Percentiles rank a stretch among this genome's conserved stretches.
These are phyloP conservation scores for Cercospora sojina DNA, from an alignment of 2,329 filamentous ascomycete genomes.

Conservation along the genomic window DNA sequence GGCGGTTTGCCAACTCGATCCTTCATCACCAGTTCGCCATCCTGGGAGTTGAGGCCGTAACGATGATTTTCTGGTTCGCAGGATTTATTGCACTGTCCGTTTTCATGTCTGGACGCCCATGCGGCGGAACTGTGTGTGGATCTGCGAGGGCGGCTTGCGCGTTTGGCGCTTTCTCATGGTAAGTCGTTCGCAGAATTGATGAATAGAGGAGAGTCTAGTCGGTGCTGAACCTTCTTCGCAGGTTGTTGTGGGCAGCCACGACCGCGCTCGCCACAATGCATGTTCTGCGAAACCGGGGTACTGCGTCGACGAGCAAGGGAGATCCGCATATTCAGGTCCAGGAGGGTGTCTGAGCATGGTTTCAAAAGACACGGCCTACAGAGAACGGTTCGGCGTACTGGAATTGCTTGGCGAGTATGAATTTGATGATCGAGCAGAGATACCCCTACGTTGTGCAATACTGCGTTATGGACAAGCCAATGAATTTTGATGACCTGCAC, in stretches of 20 bases:
- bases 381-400: neutral
- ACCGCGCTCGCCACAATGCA: conserved; percentile 51
- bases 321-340: conserved; percentile 40
- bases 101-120: conserved; percentile 58
- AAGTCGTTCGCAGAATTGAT: conserved; percentile 26
- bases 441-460: neutral
- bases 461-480: neutral
- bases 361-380: conserved; percentile 6
- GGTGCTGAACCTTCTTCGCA: conserved; percentile 29
- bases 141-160: conserved; percentile 62
- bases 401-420: neutral
- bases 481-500: neutral
- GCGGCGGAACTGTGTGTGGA: conserved; percentile 44
- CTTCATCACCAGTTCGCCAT: conserved; percentile 65
- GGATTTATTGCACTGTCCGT: conserved; percentile 77
- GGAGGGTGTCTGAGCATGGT: conserved; percentile 40
- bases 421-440: neutral
- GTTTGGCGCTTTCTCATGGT: conserved; percentile 66
- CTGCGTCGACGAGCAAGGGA: conserved; percentile 22
- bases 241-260: conserved; percentile 54
- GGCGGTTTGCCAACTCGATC: conserved; percentile 37
- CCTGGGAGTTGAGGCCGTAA: conserved; percentile 67
- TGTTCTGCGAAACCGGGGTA: conserved; percentile 43
- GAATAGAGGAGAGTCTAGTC: no score
- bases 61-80: conserved; percentile 86